These are phyloP conservation scores for Byssochlamys sp. DNA, from an alignment of 2,329 filamentous ascomycete species.

Conservation along the genomic window DNA sequence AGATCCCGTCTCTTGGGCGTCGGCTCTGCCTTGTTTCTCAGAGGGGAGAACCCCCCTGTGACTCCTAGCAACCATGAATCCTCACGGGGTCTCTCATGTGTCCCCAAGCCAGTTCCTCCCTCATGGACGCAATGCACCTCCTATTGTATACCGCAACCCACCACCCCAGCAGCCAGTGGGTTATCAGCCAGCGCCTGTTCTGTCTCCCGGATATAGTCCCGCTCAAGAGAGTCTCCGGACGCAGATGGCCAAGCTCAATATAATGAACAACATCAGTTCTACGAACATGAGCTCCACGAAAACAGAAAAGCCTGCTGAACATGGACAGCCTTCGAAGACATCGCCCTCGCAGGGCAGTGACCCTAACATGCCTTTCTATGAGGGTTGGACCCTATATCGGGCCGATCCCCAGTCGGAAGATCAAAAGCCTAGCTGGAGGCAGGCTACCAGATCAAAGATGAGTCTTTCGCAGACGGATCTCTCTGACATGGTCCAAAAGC, in stretches of 20 bases:
- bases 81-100: constrained; percentile 10
- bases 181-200: constrained; percentile 1
- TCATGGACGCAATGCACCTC: constrained; percentile 5
- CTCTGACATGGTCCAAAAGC: constrained; percentile 19
- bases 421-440: constrained; percentile 21
- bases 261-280: constrained; percentile 1
- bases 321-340: constrained; percentile 1
- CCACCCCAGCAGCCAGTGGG: constrained; percentile 1
- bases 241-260: constrained; percentile 11
- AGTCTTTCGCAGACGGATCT: constrained; percentile 23
- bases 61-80: constrained; percentile 12
- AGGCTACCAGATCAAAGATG: constrained; percentile 21
- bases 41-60: background rate
- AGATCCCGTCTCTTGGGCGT: background rate
- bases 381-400: constrained; percentile 29
- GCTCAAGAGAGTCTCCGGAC: constrained; percentile 2
- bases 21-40: background rate
- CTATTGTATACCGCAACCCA: constrained; percentile 8
- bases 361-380: constrained; percentile 13
- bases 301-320: background rate
- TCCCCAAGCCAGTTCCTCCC: constrained; percentile 7
- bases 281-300: constrained; percentile 3
- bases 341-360: constrained; percentile 3
- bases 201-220: background rate
- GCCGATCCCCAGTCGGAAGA: constrained; percentile 18